Evolutionary conservation across 768 basidiomycete genomes (phyloP).

Genomic region (Hygrophorus pudorinus): DNA sequence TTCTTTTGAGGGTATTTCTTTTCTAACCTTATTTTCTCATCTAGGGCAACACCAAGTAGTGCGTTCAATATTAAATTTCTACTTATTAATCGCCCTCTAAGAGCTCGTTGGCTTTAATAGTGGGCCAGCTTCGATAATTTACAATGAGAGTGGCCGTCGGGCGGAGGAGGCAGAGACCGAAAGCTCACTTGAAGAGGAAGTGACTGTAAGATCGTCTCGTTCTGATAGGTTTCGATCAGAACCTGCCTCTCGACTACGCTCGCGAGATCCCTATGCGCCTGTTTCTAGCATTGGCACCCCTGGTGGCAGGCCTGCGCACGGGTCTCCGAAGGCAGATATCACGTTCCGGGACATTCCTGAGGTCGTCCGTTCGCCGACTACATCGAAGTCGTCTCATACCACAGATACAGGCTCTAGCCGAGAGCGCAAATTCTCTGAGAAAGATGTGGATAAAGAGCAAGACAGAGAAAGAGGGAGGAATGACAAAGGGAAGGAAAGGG

Average conservation of each 20-base stretch:
- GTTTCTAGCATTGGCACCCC: conserved; percentile 15
- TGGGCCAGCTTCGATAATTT: conserved; percentile 72
- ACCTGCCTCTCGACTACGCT: conserved; percentile 44
- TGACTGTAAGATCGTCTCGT: conserved; percentile 28
- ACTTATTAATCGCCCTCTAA: not conserved
- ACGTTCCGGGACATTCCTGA: conserved; percentile 1
- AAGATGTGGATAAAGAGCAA: conserved; percentile 14
- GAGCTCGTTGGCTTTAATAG: conserved; percentile 25
- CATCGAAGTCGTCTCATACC: conserved; percentile 8
- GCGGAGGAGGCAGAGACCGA: conserved; percentile 67
- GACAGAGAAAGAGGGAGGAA: conserved; percentile 12
- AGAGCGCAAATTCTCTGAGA: conserved; percentile 11
- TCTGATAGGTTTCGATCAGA: conserved; percentile 32
- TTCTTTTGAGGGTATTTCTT: conserved; percentile 1
- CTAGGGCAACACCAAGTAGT: conserved; percentile 68
- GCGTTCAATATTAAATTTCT: conserved; percentile 18
- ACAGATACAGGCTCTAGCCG: conserved; percentile 7
- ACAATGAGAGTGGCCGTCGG: conserved; percentile 70
- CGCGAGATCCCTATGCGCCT: conserved; percentile 31
- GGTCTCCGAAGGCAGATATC: not conserved
- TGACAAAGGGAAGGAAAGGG: conserved; percentile 19
- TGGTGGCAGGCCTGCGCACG: conserved; percentile 14
- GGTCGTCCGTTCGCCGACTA: conserved; percentile 4
- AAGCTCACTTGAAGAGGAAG: conserved; percentile 55
- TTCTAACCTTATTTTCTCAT: not conserved